Evolutionary conservation across 495 filamentous ascomycete genomes (phyloP).

Genomic region (Penicillium canariense): DNA sequence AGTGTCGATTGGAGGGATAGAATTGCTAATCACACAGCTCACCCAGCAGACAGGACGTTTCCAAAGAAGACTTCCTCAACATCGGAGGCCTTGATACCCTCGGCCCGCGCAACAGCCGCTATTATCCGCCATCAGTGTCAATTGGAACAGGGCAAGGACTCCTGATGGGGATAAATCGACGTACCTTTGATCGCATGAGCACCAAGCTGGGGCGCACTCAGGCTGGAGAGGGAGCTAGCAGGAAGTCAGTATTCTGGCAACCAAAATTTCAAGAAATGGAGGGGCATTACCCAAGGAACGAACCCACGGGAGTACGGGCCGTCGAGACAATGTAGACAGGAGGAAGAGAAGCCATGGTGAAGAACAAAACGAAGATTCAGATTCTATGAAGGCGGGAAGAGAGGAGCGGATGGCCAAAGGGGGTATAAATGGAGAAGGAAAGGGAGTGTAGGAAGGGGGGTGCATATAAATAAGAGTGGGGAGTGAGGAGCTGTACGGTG

Average conservation of each 20-base stretch:
- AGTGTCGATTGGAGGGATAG: slow-evolving; percentile 1
- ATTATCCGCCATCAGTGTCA: slow-evolving; percentile 18
- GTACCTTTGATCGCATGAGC: slow-evolving; percentile 88
- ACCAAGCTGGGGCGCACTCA: slow-evolving; percentile 83
- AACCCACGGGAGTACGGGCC: slow-evolving; percentile 86
- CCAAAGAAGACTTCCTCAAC: slow-evolving; percentile 97
- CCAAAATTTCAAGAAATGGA: slow-evolving; percentile 6
- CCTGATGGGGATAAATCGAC: slow-evolving; percentile 8
- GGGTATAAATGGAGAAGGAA: slow-evolving; percentile 7
- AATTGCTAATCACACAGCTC: slow-evolving; percentile 26
- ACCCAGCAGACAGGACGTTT: slow-evolving; percentile 97
- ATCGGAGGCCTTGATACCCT: slow-evolving; percentile 77
- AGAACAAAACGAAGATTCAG: background rate
- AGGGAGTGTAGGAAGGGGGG: slow-evolving; percentile 10
- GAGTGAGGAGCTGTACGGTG: slow-evolving; percentile 35
- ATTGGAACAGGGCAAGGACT: background rate
- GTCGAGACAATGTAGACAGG: slow-evolving; percentile 94
- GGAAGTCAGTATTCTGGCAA: slow-evolving; percentile 18
- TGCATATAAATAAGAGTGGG: slow-evolving; percentile 16
- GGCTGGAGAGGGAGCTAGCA: slow-evolving; percentile 74
- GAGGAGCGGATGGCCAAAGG: background rate
- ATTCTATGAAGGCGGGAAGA: too few species aligned
- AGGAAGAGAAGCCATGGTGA: slow-evolving; percentile 56
- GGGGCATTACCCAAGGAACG: slow-evolving; percentile 75
- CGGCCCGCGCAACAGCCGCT: slow-evolving; percentile 84